Percentiles rank a stretch among this genome's conserved stretches.
Conservation (phyloP, 139 green algal genomes). For the Chlamydomonas sp. region DNA sequence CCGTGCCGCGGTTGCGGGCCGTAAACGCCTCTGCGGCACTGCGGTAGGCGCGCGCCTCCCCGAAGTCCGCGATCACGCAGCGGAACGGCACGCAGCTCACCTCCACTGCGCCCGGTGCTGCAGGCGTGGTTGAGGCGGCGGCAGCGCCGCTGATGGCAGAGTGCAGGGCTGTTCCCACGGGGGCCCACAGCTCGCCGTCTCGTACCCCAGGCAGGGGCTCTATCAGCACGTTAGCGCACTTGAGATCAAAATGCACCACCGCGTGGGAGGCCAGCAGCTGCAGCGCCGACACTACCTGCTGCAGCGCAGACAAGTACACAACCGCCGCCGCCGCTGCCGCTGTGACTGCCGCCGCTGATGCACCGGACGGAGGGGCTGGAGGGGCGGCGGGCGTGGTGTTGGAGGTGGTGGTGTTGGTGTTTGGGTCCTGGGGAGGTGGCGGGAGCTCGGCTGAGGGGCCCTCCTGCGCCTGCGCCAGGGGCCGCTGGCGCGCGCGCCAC, state of each 20-base stretch:
- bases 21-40: conserved; percentile 58
- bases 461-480: neutral
- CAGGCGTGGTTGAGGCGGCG: neutral
- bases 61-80: conserved; percentile 83
- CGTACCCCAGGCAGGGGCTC: conserved; percentile 62
- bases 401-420: neutral
- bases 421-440: neutral
- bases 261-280: conserved; percentile 52
- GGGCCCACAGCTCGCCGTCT: conserved; percentile 72
- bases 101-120: neutral
- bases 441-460: neutral
- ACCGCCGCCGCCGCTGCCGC: neutral
- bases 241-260: conserved; percentile 91
- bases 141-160: neutral
- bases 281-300: conserved; percentile 62
- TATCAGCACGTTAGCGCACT: conserved; percentile 88
- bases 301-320: conserved; percentile 30
- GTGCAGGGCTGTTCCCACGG: neutral
- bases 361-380: neutral
- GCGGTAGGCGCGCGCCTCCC: conserved; percentile 72
- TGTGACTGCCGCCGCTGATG: neutral
- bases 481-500: conserved; percentile 62
- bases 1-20: conserved; percentile 74
- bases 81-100: conserved; percentile 45
- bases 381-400: neutral